Base-by-base conservation (phyloP, 768 basidiomycete species). In the Holtermannia corniformis region DNA sequence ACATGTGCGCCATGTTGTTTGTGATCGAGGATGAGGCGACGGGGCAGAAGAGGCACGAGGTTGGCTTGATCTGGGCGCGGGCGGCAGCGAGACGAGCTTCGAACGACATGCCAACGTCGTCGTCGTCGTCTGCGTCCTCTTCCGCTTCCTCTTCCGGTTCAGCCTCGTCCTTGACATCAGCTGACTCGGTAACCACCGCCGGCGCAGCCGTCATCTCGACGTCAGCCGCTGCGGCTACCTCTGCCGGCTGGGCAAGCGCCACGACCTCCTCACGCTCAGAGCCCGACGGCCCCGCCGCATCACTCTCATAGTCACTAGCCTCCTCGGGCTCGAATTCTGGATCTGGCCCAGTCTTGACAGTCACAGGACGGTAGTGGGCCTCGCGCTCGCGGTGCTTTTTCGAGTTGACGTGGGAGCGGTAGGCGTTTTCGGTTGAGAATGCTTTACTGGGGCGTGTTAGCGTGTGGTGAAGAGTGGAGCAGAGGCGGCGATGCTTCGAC, bases 391-490 rank as follows among this genome's bases (percentile, higher is more conserved):
- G 83, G 75, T 97, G 95, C 67, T 84, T 90, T 72, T 84, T 93
- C 1, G 89, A 93, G 64, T 80, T 79, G 32, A 91, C 72, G 70
- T 99, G 95, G 4, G 90, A 85, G 27, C 81, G 77, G 71, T 87
- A 91, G 3, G 90, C 86, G 70, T 91, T 91, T 61, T 89, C 84
- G 0, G 87, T 85, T 0, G 85, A 82, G 71, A 95, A 99, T 0
- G 78, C 75, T 76, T 97, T 97, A 59, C 91, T 96, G 60, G 10
- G 43, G n/a, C 40, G 41, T 1, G 25, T 57, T 20, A 62, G 55
- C 20, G 44, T 26, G 11, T 4, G 16, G 4, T 45, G 25, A 44
- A 22, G 23, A 24, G 37, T 41, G 46, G 32, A 23, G 47, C 19
- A 54, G 41, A 24, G 12, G 24, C 23, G 1, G 12, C n/a, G n/a